These are phyloP conservation scores for Geum urbanum DNA, from an alignment of 306 rosid genomes.

Conservation along the genomic window DNA sequence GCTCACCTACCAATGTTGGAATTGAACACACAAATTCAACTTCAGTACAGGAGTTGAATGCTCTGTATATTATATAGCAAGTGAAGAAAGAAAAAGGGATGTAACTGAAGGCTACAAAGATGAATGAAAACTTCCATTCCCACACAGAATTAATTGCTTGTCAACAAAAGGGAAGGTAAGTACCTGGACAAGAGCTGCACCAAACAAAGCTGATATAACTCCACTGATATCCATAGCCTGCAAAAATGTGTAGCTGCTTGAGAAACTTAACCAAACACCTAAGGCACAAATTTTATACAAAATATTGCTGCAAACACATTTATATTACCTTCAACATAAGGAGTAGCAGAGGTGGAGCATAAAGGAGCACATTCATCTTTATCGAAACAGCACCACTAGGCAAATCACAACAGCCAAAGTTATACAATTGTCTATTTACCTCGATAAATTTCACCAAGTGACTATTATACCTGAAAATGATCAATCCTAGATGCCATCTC, in stretches of 20 bases:
- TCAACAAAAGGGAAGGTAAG: slow-evolving; percentile 16
- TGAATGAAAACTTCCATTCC: slow-evolving; percentile 12
- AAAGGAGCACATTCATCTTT: slow-evolving; percentile 96
- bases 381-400: slow-evolving; percentile 81
- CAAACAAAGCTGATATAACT: slow-evolving; percentile 67
- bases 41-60: slow-evolving; percentile 27
- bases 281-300: background rate
- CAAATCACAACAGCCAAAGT: slow-evolving; percentile 27
- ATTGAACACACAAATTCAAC: slow-evolving; percentile 32
- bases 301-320: background rate
- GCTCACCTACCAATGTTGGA: slow-evolving; percentile 55
- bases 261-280: slow-evolving; percentile 19
- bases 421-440: slow-evolving; percentile 20
- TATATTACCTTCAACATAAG: slow-evolving; percentile 78
- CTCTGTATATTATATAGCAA: slow-evolving; percentile 18
- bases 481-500: slow-evolving; percentile 86
- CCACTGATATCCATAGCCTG: slow-evolving; percentile 76
- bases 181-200: slow-evolving; percentile 94
- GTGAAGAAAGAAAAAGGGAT: slow-evolving; percentile 16
- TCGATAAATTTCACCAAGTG: background rate
- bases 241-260: slow-evolving; percentile 17
- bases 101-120: background rate
- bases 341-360: slow-evolving; percentile 78
- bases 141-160: background rate
- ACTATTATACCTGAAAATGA: slow-evolving; percentile 68